Conservation (phyloP, 805 yeast genomes). For the Wickerhamiella galacta region DNA sequence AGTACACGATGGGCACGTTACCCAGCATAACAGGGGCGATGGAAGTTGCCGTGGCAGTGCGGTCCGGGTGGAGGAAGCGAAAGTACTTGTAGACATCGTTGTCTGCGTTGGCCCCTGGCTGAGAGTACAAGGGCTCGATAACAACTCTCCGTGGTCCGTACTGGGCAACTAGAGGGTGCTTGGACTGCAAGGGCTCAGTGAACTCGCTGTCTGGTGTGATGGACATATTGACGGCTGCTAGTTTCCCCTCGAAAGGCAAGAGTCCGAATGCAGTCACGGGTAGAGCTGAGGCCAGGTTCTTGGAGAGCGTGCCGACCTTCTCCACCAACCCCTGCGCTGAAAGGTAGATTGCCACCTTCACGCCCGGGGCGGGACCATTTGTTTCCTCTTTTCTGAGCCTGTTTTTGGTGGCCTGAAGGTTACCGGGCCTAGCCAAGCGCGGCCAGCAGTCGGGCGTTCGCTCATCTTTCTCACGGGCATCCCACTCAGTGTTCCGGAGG, state of each 20-base stretch:
- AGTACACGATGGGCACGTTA: conserved; percentile 31
- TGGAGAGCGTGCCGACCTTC: neutral
- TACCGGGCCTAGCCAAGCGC: conserved; percentile 54
- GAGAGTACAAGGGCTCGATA: conserved; percentile 70
- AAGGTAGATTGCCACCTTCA: conserved; percentile 41
- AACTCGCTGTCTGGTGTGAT: conserved; percentile 81
- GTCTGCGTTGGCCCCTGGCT: conserved; percentile 47
- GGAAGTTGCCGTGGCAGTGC: conserved; percentile 61
- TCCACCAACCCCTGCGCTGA: conserved; percentile 16
- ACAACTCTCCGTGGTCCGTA: conserved; percentile 83
- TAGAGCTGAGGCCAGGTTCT: conserved; percentile 18
- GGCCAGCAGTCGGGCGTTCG: conserved; percentile 66
- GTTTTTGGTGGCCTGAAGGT: conserved; percentile 61
- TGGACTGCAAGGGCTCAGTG: conserved; percentile 71
- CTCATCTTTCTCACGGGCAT: conserved; percentile 63
- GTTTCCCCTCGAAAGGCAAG: conserved; percentile 72
- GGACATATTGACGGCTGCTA: conserved; percentile 66
- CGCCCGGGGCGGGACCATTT: conserved; percentile 34
- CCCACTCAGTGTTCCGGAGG: conserved; percentile 70
- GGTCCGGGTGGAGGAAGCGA: conserved; percentile 66
- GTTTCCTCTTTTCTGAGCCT: conserved; percentile 45
- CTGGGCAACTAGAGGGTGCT: conserved; percentile 66
- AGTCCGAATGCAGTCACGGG: conserved; percentile 60
- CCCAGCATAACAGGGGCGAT: conserved; percentile 78
- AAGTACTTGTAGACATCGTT: conserved; percentile 81